Percentiles rank a stretch among this genome's conserved stretches.
These are phyloP conservation scores for Annulohypoxylon truncatum DNA, from an alignment of 2,329 filamentous ascomycete genomes.

Conservation along the genomic window DNA sequence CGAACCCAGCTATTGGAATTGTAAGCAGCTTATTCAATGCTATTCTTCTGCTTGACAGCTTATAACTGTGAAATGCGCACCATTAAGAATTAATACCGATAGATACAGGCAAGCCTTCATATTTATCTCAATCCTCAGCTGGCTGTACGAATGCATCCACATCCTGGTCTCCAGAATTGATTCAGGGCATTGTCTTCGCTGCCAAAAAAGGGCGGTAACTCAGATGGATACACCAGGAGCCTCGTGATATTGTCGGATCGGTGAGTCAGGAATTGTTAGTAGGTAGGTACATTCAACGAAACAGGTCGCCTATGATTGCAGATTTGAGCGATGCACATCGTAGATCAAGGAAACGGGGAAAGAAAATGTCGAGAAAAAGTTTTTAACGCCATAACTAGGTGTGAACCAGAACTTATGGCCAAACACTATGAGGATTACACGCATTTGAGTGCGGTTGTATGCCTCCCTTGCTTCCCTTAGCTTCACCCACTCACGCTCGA, in stretches of 20 bases:
- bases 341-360: not conserved
- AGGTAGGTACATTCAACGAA: not conserved
- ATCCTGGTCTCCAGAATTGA: not conserved
- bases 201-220: not conserved
- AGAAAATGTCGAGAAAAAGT: not conserved
- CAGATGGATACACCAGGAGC: not conserved
- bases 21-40: not conserved
- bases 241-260: not conserved
- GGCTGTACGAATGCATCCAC: not conserved
- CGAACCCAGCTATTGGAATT: constrained; percentile 2
- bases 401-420: constrained; percentile 7
- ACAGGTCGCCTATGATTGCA: not conserved
- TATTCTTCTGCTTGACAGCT: not conserved
- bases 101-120: constrained; percentile 11
- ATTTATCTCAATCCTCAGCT: not conserved
- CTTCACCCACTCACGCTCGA: not conserved
- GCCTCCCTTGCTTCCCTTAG: constrained; percentile 11
- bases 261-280: not conserved
- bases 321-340: not conserved
- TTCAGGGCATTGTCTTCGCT: not conserved
- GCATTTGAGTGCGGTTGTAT: not conserved
- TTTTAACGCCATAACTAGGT: not conserved
- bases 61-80: not conserved
- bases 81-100: not conserved
- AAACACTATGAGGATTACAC: not conserved